Evolutionary conservation across 2,329 filamentous ascomycete genomes (phyloP).

Genomic region (Aspergillus tamarii): DNA sequence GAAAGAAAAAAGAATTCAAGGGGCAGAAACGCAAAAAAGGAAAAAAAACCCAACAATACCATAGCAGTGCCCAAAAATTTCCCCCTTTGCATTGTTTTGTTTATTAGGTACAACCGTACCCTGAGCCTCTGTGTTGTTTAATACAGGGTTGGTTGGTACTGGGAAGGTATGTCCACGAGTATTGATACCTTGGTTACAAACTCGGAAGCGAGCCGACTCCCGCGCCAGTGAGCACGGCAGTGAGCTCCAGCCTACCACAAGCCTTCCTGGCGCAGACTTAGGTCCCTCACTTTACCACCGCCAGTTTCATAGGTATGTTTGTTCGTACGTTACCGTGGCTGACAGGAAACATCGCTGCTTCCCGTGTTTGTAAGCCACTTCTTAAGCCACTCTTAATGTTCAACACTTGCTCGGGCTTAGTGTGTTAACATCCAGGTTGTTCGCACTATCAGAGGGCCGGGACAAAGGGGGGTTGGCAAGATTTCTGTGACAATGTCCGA

Average conservation of each 20-base stretch:
- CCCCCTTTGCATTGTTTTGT: neutral
- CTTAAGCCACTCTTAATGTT: constrained; percentile 1
- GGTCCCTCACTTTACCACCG: constrained; percentile 12
- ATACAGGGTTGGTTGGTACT: constrained; percentile 2
- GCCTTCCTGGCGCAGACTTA: constrained; percentile 1
- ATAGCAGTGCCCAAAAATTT: neutral
- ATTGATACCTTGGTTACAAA: constrained; percentile 7
- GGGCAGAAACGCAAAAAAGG: neutral
- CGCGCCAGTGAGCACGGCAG: constrained; percentile 18
- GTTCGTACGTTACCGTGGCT: constrained; percentile 3
- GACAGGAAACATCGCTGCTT: constrained; percentile 1
- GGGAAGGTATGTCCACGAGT: constrained; percentile 1
- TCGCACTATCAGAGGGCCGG: constrained; percentile 15
- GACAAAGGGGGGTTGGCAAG: constrained; percentile 15
- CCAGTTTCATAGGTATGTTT: neutral
- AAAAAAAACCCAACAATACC: neutral
- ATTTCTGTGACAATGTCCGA: constrained; percentile 25
- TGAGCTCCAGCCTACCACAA: constrained; percentile 25
- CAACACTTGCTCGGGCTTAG: constrained; percentile 10
- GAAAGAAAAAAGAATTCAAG: neutral
- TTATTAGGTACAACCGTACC: neutral
- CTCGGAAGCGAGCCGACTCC: constrained; percentile 12
- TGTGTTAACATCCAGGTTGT: constrained; percentile 11
- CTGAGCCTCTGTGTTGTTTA: neutral
- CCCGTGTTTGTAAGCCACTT: constrained; percentile 4